Conservation (phyloP, 1,139 yeast genomes). For the Candida tetrigidarum region DNA sequence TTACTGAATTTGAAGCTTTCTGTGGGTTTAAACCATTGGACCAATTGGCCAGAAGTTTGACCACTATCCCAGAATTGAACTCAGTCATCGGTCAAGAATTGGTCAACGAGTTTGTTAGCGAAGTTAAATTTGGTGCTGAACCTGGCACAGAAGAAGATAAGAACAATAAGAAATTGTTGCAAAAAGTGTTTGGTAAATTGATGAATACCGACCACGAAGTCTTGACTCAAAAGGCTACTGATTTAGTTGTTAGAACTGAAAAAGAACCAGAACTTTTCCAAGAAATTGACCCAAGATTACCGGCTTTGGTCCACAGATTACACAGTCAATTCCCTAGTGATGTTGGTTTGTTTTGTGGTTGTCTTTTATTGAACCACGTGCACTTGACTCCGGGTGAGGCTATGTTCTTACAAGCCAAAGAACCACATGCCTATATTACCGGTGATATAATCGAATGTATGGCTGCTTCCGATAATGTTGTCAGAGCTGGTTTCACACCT, state of each 20-base stretch:
- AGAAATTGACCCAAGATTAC: constrained; percentile 51
- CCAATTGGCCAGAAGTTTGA: constrained; percentile 69
- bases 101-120: constrained; percentile 54
- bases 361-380: constrained; percentile 89
- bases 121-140: constrained; percentile 50
- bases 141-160: constrained; percentile 51
- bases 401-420: constrained; percentile 94
- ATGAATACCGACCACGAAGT: constrained; percentile 73
- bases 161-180: constrained; percentile 66
- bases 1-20: constrained; percentile 94
- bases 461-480: constrained; percentile 99
- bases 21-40: constrained; percentile 95
- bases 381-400: constrained; percentile 90
- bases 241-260: constrained; percentile 66
- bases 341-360: constrained; percentile 95
- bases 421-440: constrained; percentile 95
- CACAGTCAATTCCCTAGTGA: constrained; percentile 91
- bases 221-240: constrained; percentile 58
- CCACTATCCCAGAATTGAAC: constrained; percentile 74
- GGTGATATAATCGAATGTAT: constrained; percentile 99
- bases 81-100: constrained; percentile 68
- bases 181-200: constrained; percentile 73
- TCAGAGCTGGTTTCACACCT: constrained; percentile 98
- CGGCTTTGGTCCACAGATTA: constrained; percentile 74
- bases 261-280: constrained; percentile 53